Base-by-base conservation (phyloP, 305 asterid species). In the Fraxinus platypoda region DNA sequence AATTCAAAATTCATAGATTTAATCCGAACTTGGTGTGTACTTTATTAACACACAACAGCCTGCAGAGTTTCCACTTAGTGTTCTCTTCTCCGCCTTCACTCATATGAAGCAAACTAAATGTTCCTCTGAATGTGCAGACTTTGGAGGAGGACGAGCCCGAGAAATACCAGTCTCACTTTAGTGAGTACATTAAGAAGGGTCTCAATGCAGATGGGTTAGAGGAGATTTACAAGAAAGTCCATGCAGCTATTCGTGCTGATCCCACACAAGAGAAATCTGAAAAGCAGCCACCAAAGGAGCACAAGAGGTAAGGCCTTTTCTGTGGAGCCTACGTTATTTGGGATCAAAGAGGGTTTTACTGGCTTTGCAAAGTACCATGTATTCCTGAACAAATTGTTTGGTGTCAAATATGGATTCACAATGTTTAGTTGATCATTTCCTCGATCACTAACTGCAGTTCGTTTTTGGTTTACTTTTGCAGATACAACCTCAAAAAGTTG, bases 91-190 rank as follows among this genome's bases (percentile, higher is more conserved):
- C 1, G 2, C 15, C 31, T 30, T 28, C 21, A 13, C 75, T 11
- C 15, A 15, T 30, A 4, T 68, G 37, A 3, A 30, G 41, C 23
- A 28, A 70, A 9, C 75, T 70, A 70, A 70, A 13, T 81, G 4
- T 54, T 38, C 34, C 17, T 21, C 11, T 6, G 38, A 34, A 72
- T 34, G 1, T 68, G 80, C 85, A 92, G 92, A 85, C 88, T 62
- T 71, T 91, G 85, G 83, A 74, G 31, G 94, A 92, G 68, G 97
- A 92, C 71, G 97, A 92, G 86, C 91, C 97, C 2, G 94, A 92
- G 85, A 92, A 88, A 81, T 90, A 83, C 79, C 92, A 90, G 79
- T 46, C 92, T 54, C 91, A 89, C 83, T 92, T 92, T 28, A 85
- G 90, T 37, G 85, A 80, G 83, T 91, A 86, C 85, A 78, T 87